Conservation (phyloP, 441 rosid species). For the Aquilaria agallochum region DNA sequence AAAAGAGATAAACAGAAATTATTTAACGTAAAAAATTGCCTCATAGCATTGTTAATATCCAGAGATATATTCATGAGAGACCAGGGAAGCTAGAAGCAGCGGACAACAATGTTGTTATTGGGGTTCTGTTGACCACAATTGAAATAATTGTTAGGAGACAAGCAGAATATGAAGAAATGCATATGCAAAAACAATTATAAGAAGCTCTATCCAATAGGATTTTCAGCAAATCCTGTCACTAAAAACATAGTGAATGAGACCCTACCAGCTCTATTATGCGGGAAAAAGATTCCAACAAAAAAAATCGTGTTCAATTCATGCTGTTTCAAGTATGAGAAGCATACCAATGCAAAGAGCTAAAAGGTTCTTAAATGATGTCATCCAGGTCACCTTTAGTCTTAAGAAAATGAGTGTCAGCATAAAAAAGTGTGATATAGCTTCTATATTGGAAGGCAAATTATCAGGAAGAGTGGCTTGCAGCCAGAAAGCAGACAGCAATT, state of each 20-base stretch:
- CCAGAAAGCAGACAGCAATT: conserved; percentile 90
- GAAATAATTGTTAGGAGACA: neutral
- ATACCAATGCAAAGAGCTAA: no score
- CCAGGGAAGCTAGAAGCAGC: conserved; percentile 84
- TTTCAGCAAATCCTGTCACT: no score
- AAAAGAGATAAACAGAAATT: conserved; percentile 3
- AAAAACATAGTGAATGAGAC: no score
- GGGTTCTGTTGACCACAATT: conserved; percentile 50
- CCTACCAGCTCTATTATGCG: no score
- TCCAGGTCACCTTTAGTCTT: conserved; percentile 56
- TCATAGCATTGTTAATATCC: conserved; percentile 58
- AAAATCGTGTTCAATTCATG: no score
- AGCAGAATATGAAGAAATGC: no score
- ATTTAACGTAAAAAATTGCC: conserved; percentile 11
- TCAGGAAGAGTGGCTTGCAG: conserved; percentile 75
- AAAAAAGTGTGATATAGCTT: conserved; percentile 91
- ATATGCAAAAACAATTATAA: neutral
- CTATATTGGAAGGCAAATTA: conserved; percentile 80
- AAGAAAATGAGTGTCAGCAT: conserved; percentile 62
- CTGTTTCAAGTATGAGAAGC: no score
- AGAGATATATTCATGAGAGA: conserved; percentile 58
- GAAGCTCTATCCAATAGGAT: no score
- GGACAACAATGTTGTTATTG: conserved; percentile 48
- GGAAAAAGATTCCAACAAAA: conserved; percentile 2
- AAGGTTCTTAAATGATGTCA: neutral